A percentile compares a stretch with the other conserved stretches of the same genome.
Conservation (phyloP, 106 monocot genomes). For the Iris macrosiphon region DNA sequence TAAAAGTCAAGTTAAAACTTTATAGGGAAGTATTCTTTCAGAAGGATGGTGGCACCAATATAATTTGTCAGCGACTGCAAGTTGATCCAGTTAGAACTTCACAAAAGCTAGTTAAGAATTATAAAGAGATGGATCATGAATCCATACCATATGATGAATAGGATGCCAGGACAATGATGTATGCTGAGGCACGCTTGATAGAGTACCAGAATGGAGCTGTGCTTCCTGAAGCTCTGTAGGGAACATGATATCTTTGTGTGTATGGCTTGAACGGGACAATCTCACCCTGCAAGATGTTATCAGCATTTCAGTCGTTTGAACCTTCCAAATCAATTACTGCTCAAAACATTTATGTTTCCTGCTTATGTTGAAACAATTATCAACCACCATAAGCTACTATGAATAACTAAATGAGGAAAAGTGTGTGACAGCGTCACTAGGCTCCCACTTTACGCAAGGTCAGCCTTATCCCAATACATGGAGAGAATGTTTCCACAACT, state of each 20-base stretch:
- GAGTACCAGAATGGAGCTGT: conserved; percentile 89
- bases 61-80: too few relatives aligned
- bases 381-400: too few relatives aligned
- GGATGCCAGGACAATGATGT: conserved; percentile 82
- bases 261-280: conserved; percentile 72
- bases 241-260: conserved; percentile 50
- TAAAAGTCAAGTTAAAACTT: too few relatives aligned
- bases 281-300: conserved; percentile 51
- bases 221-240: conserved; percentile 73
- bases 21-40: too few relatives aligned
- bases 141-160: conserved; percentile 78
- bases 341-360: background rate
- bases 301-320: background rate
- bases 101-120: background rate
- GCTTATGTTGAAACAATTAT: too few relatives aligned
- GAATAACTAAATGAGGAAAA: too few relatives aligned
- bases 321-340: background rate
- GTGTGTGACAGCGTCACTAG: too few relatives aligned
- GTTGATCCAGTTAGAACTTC: background rate
- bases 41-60: too few relatives aligned
- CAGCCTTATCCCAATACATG: too few relatives aligned
- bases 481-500: too few relatives aligned
- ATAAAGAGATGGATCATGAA: background rate
- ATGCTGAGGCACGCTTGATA: conserved; percentile 67
- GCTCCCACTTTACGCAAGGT: too few relatives aligned